phyloP scores from a whole-genome alignment of 345 rosid species.

The Barbarea vulgaris region DNA sequence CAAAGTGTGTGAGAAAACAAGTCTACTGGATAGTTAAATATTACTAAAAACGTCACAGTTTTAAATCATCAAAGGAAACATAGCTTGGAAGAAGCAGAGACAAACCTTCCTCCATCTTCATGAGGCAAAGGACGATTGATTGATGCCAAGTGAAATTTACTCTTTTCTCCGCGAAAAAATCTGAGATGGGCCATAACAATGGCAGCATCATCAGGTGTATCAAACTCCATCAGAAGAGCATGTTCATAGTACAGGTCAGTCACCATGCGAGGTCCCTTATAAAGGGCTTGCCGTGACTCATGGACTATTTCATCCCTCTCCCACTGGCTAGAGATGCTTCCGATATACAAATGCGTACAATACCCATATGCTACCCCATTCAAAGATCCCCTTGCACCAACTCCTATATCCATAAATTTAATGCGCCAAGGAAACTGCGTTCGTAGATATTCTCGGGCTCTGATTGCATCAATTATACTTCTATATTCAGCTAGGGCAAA shows the following conservation, averaged over 20 bases:
- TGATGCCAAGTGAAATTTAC: constrained; percentile 52
- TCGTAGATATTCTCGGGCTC: constrained; percentile 84
- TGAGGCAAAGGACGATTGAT: constrained; percentile 56
- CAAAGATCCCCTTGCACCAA: constrained; percentile 76
- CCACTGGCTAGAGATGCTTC: constrained; percentile 80
- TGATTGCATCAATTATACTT: constrained; percentile 81
- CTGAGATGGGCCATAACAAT: constrained; percentile 87
- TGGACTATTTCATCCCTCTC: constrained; percentile 81
- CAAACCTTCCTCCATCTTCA: constrained; percentile 63
- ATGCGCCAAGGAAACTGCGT: constrained; percentile 78
- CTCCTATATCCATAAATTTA: constrained; percentile 85
- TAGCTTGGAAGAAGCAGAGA: constrained; percentile 30
- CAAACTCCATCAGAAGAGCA: constrained; percentile 89
- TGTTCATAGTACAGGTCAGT: constrained; percentile 77
- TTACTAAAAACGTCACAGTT: constrained; percentile 1
- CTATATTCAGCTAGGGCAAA: constrained; percentile 90
- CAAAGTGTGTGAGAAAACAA: constrained; percentile 19
- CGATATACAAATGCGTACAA: constrained; percentile 76
- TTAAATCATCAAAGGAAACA: constrained; percentile 11
- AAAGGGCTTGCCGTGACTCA: constrained; percentile 83
- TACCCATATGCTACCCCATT: constrained; percentile 85
- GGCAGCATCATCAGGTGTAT: constrained; percentile 88
- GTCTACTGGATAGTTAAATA: neutral
- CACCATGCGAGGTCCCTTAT: constrained; percentile 76
- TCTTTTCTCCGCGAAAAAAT: constrained; percentile 62